Evolutionary conservation across 2,329 filamentous ascomycete species (phyloP).

Genomic region (Beauveria rudraprayagi): DNA sequence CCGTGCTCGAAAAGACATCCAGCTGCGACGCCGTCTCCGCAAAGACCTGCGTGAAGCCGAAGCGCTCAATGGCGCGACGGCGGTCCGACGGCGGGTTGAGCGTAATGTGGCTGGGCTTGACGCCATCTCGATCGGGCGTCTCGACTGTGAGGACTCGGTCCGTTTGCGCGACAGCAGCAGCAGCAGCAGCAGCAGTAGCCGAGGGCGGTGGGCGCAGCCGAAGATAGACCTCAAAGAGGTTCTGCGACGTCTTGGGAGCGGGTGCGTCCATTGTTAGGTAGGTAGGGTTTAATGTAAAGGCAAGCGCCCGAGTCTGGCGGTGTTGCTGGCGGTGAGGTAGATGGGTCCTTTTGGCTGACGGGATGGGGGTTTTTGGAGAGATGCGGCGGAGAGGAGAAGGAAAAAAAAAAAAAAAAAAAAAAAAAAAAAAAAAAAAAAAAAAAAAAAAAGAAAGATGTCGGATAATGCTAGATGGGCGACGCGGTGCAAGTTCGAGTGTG

Average conservation of each 20-base stretch:
- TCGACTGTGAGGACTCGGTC: conserved; percentile 80
- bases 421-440: neutral
- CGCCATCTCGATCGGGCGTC: conserved; percentile 33
- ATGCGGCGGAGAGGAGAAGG: neutral
- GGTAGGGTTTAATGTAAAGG: neutral
- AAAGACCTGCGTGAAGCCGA: conserved; percentile 90
- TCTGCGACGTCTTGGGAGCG: conserved; percentile 31
- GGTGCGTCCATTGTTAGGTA: conserved; percentile 29
- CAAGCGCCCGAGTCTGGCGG: neutral
- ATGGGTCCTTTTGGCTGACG: neutral
- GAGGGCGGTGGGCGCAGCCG: conserved; percentile 64
- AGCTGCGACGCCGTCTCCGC: conserved; percentile 78
- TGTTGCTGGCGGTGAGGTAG: no score
- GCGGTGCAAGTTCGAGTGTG: neutral
- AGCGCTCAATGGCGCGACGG: conserved; percentile 83
- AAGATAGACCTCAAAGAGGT: conserved; percentile 85
- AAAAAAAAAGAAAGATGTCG: neutral
- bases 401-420: no score
- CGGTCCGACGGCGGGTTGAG: conserved; percentile 77
- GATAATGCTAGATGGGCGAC: neutral
- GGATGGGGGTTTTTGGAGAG: neutral
- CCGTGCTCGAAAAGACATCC: conserved; percentile 76
- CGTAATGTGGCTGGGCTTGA: conserved; percentile 60
- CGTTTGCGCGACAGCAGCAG: conserved; percentile 21
- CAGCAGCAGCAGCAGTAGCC: conserved; percentile 21